phyloP scores from a whole-genome alignment of 495 filamentous ascomycete genomes.

The Trichodelitschia bisporula region DNA sequence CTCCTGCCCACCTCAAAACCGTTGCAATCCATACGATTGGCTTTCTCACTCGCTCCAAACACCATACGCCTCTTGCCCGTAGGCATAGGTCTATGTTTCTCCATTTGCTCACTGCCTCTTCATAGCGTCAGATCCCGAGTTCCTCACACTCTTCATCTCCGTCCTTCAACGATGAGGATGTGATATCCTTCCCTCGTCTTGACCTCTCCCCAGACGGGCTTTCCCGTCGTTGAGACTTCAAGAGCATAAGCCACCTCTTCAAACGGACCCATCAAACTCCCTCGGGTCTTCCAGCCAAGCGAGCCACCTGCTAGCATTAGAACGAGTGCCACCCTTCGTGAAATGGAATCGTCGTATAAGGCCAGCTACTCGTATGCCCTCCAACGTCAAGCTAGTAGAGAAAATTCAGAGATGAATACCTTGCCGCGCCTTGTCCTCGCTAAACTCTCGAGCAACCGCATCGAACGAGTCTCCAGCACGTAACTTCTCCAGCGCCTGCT shows the following conservation, averaged over 20 bases:
- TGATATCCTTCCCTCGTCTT: slow-evolving; percentile 85
- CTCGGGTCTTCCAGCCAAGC: slow-evolving; percentile 64
- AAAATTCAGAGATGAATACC: too few relatives aligned
- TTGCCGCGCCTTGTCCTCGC: slow-evolving; percentile 69
- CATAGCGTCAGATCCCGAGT: too few relatives aligned
- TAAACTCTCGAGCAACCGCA: slow-evolving; percentile 65
- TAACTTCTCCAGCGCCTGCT: slow-evolving; percentile 63
- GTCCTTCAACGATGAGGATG: slow-evolving; percentile 68
- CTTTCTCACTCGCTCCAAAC: too few relatives aligned
- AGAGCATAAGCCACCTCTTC: slow-evolving; percentile 63
- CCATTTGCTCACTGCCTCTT: too few relatives aligned
- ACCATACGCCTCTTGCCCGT: too few relatives aligned
- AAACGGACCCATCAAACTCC: slow-evolving; percentile 46
- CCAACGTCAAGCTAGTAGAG: too few relatives aligned
- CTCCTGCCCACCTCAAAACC: too few relatives aligned
- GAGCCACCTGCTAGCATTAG: slow-evolving; percentile 44
- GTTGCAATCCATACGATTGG: too few relatives aligned
- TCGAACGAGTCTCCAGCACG: slow-evolving; percentile 61
- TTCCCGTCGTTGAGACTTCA: slow-evolving; percentile 48
- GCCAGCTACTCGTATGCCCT: too few relatives aligned
- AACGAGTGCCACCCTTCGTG: slow-evolving; percentile 4
- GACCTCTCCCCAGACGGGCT: slow-evolving; percentile 51
- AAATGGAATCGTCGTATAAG: not conserved
- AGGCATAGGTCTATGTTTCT: too few relatives aligned
- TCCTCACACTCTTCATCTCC: too few relatives aligned